phyloP scores from a whole-genome alignment of 2,329 filamentous ascomycete species.

The Cryphonectria naterciae region DNA sequence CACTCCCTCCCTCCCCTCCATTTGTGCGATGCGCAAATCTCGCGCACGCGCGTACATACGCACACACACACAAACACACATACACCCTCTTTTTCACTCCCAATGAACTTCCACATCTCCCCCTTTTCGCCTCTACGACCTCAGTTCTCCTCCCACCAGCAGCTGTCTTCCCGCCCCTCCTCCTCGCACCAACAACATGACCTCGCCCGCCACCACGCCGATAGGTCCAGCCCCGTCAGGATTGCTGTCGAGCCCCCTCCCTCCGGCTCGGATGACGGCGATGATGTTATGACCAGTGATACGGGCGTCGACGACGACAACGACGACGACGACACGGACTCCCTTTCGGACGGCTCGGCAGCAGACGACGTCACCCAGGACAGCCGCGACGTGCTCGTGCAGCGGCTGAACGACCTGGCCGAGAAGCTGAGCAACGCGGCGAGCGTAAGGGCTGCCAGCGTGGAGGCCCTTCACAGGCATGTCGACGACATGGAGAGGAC shows the following conservation, averaged over 20 bases:
- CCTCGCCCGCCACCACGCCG: not conserved
- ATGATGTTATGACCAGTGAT: constrained; percentile 24
- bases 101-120: constrained; percentile 38
- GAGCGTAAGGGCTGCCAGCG: constrained; percentile 34
- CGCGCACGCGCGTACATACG: not conserved
- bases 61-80: not conserved
- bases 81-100: not conserved
- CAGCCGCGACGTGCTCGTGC: constrained; percentile 51
- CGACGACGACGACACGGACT: constrained; percentile 11
- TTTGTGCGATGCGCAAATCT: not conserved
- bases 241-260: constrained; percentile 30
- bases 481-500: constrained; percentile 49
- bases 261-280: constrained; percentile 31
- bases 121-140: constrained; percentile 39
- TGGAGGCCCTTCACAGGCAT: constrained; percentile 45
- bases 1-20: not conserved
- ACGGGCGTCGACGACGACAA: constrained; percentile 20
- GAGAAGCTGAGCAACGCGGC: constrained; percentile 40
- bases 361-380: constrained; percentile 39
- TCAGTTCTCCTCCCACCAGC: constrained; percentile 33
- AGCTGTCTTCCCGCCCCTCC: constrained; percentile 3
- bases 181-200: not conserved
- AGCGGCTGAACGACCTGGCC: constrained; percentile 46
- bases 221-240: constrained; percentile 18
- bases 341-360: constrained; percentile 27